A percentile compares a stretch with the other conserved stretches of the same genome.
Evolutionary conservation across 805 yeast species (phyloP).

Genomic region (Sungouiella blattae): DNA sequence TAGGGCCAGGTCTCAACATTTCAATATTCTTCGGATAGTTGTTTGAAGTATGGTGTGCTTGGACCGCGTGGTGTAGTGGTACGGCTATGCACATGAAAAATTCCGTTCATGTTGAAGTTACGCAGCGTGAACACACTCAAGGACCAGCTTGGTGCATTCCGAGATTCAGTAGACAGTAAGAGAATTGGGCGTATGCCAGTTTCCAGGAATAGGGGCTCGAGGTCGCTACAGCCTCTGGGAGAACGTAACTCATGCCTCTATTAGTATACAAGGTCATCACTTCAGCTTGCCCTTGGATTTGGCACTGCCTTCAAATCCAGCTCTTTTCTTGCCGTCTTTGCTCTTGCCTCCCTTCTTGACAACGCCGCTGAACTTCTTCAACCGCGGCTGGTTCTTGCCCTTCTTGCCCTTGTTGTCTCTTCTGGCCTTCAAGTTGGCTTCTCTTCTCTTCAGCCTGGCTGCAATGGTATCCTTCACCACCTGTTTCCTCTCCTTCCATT

Average conservation of each 20-base stretch:
- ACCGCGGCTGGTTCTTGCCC: conserved; percentile 68
- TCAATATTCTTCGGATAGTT: too few species aligned
- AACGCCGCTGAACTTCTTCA: conserved; percentile 60
- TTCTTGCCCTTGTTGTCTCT: conserved; percentile 81
- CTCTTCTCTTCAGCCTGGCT: conserved; percentile 81
- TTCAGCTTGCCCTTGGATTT: conserved; percentile 35
- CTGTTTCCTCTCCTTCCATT: conserved; percentile 89
- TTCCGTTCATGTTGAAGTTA: too few species aligned
- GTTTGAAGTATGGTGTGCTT: too few species aligned
- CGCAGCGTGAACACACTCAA: neutral
- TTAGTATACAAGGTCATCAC: conserved; percentile 12
- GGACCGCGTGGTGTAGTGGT: too few species aligned
- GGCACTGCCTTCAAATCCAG: conserved; percentile 88
- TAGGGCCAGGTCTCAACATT: too few species aligned
- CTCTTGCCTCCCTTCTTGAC: conserved; percentile 44
- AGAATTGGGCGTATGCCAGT: neutral
- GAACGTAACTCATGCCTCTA: neutral
- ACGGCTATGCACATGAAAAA: too few species aligned
- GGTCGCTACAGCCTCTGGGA: neutral
- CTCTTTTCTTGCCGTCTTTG: conserved; percentile 45
- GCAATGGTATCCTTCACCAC: conserved; percentile 70
- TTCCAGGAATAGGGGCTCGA: neutral
- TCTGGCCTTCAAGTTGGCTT: conserved; percentile 83
- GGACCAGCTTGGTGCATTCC: too few species aligned
- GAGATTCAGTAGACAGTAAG: too few species aligned